Base-by-base conservation (phyloP, 371 early-diverging fungal genomes). In the Mucor plumbeus region DNA sequence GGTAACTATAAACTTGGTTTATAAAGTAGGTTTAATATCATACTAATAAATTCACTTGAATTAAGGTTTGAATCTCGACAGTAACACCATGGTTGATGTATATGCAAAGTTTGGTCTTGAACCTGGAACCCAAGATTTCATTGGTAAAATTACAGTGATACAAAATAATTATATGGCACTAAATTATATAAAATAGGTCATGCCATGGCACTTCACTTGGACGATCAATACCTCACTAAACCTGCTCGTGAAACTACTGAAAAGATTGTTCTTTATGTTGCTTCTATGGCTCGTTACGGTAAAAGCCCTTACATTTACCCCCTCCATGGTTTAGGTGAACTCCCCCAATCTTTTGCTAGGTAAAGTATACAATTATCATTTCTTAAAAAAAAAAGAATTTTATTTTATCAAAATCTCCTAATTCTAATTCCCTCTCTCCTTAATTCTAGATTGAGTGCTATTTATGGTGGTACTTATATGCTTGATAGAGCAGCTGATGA, bases 251-350 rank as follows among this genome's bases (percentile, higher is more conserved):
- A 96, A 61, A 97, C 98, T 14, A 92, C 95, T 74, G 94, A 97
- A 71, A 93, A 95, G 72, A 94, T 99, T 64, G 87, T 92, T 64
- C 80, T 98, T 67, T 99, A 99, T 78, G 91, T 96, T 69, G 90
- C 89, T 41, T 99, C 99, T 21, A 88, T 99, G 71, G 91, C 95
- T n/a, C 90, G 95, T 56, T 96, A 95, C 75, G 97, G 99, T 71
- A 95, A 95, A 85, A 94, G 95, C 70, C 99, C 99, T n/a, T 99
- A 98, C 84, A 95, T 99, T 75, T 99, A 99, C 81, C 99, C 99
- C 65, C 85, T 97, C 65, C 99, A 99, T 74, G 99, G 99, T 56
- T 87, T 99, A 58, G 99, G 99, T 65, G 99, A 99, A 73, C 88
- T 99, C 54, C 99, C 99, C 43, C 99, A 99, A 85, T 95, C 97